Evolutionary conservation across 306 rosid species (phyloP), one percentile per base, ranked within the genome.

Genomic region (Trifolium dubium): DNA sequence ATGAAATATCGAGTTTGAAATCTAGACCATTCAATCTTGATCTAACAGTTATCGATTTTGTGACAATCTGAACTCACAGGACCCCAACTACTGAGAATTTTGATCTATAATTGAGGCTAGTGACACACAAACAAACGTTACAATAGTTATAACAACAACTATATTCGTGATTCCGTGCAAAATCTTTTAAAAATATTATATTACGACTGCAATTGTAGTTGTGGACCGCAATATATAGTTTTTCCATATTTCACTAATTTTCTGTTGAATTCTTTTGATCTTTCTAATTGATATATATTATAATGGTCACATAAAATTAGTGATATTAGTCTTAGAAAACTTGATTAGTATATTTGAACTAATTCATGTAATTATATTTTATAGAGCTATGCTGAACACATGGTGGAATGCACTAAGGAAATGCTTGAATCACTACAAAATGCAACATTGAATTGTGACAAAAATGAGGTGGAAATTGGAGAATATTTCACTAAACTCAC

Each of bases 381-480:
- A 54, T n/a, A 93, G 98, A 77, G 89, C 73, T 94, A 88, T 79
- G 92, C 82, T 35, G 87, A 85, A 61, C 77, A 85, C 75, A 94
- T 94, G 98, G 92, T 89, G 88, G 96, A 89, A 63, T 94, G 95
- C 89, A 94, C 98, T 30, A 62, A 81, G 72, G 81, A 88, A 49
- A 84, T 86, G 89, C 75, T 93, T 14, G 80, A 84, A 58, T 79
- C 92, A 64, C 74, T 94, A 2, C 34, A 82, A 67, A 81, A 74
- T 17, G 85, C 55, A 63, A 62, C 9, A 32, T 28, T 89, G 2
- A 69, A 79, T 1, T 15, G 64, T 31, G 90, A 90, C 9, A 15
- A 69, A 35, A 74, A 2, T 2, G 98, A 88, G 83, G 77, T 94
- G 34, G 98, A 94, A 79, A 94, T 94, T 17, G 87, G 95, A 17